phyloP scores from a whole-genome alignment of 768 basidiomycete genomes.

The Suillus ampliporus region DNA sequence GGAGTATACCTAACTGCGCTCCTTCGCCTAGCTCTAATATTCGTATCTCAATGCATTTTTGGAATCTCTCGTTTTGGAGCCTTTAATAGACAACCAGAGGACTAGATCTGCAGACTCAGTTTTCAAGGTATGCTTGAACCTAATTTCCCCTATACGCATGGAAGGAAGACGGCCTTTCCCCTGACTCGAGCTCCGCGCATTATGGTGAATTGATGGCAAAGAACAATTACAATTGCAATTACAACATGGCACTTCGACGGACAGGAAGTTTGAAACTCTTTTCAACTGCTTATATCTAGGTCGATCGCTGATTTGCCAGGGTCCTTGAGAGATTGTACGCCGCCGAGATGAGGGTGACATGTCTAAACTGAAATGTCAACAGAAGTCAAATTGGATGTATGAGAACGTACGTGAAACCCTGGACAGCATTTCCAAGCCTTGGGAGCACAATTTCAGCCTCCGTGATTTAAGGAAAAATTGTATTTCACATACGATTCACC shows the following conservation, averaged over 20 bases:
- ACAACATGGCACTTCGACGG: background rate
- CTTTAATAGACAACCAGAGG: background rate
- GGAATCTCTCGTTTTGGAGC: conserved; percentile 6
- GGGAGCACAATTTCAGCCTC: conserved; percentile 12
- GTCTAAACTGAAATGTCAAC: conserved; percentile 45
- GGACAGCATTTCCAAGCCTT: conserved; percentile 86
- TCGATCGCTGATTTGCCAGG: conserved; percentile 16
- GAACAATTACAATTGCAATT: background rate
- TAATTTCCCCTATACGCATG: background rate
- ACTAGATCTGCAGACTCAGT: background rate
- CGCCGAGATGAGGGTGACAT: conserved; percentile 85
- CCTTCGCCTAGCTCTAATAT: conserved; percentile 31
- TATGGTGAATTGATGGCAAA: background rate
- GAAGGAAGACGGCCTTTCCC: background rate
- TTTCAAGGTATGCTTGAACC: background rate
- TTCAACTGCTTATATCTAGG: background rate
- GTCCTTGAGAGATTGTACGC: conserved; percentile 85
- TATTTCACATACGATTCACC: conserved; percentile 71
- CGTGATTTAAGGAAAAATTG: background rate
- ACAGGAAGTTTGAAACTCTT: background rate
- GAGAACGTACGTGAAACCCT: conserved; percentile 83
- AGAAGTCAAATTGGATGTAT: conserved; percentile 1
- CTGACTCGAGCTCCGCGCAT: background rate
- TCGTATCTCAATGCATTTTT: conserved; percentile 35
- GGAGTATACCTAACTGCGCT: conserved; percentile 23